Base-by-base conservation (phyloP, 495 filamentous ascomycete genomes). In the Trichoderma erinaceum region DNA sequence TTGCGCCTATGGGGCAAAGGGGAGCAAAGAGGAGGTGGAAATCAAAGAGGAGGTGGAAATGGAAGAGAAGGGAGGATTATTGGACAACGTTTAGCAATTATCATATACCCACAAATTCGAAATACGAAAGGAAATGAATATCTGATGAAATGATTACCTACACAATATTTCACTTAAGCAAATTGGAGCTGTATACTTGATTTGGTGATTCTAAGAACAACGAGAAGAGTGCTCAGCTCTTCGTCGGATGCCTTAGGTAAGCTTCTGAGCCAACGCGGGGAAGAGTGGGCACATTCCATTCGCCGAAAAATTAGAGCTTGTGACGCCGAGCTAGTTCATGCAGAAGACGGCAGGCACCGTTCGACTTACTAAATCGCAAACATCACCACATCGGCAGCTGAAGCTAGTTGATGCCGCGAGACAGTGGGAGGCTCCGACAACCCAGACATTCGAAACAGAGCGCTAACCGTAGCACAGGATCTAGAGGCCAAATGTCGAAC, bases 401-500 rank as follows among this genome's bases (percentile, higher is more conserved):
- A 8, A 32, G 56, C 56, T 8, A 32, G 25, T 61, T 61, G 23
- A 61, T 32, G 27, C 56, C 23, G 35, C 56, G 56, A 11, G 56
- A 61, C 56, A 29, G 25, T 21, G 11, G 13, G 12, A 29, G 56
- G 4, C 16, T 32, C 25, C 56, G 56, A 32, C 56, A 61, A 2
- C 56, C 27, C 3, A 12, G 56, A 61, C 12, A 29, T 32, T 10
- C 56, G 3, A 15, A 61, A 7, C 27, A 27, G 56, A 27, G 25
- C 25, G 56, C 56, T 12, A 61, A 61, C 1, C 27, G 4, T 1
- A 23, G 23, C 10, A 61, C 56, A 32, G 56, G n/a, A 48, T 4
- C 23, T 1, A 61, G 56, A 61, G 25, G 56, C 11, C 27, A 61
- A 32, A 66, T 66, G 65, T 66, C 65, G 44, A 41, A 41, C 41